Evolutionary conservation across 1,284 basidiomycete species (phyloP), one percentile per base, ranked within the genome.

Genomic region (Irpex rosettiformis): DNA sequence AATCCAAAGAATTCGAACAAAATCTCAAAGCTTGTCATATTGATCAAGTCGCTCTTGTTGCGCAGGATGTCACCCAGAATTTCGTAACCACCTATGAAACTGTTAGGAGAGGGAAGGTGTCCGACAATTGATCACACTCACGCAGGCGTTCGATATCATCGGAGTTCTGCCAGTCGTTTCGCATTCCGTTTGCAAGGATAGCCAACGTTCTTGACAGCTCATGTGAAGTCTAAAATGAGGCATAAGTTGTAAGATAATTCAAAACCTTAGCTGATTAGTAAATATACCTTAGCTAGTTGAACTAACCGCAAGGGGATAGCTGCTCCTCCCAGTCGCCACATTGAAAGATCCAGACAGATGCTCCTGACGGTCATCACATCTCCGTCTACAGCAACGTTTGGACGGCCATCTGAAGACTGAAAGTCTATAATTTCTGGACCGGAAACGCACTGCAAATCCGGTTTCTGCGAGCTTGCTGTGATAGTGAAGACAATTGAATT

Each of bases 141-240:
- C 92, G 84, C 49, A 94, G 75, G 33, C 86, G 77, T 68, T 96
- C 93, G 87, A 94, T 93, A 67, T 95, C 93, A 67, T 95, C 94
- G 43, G 91, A 94, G 66, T 92, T 93, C 66, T 91, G 84, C 96
- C 96, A 98, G 66, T 86, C 92, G 64, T 90, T 87, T 61, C 84
- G 83, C 40, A 96, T 72, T 4, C 89, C 84, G 66, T 95, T 90
- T 4, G 85, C 80, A 33, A 97, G 74, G 22, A 97, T 83, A 3
- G 84, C 76, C 13, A 96, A 72, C 0, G 91, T 81, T 27, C 85
- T 77, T 0, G 86, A 88, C 3, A 97, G 71, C 65, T 94, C 88
- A 61, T 88, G 88, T 0, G 85, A 71, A 1, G 84, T 91, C 81
- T 92, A 65, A 22, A 22, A 52, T 18, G 52, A 21, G 54, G 18